Evolutionary conservation across 2,329 filamentous ascomycete genomes (phyloP).

Genomic region (Grosmannia serpens): DNA sequence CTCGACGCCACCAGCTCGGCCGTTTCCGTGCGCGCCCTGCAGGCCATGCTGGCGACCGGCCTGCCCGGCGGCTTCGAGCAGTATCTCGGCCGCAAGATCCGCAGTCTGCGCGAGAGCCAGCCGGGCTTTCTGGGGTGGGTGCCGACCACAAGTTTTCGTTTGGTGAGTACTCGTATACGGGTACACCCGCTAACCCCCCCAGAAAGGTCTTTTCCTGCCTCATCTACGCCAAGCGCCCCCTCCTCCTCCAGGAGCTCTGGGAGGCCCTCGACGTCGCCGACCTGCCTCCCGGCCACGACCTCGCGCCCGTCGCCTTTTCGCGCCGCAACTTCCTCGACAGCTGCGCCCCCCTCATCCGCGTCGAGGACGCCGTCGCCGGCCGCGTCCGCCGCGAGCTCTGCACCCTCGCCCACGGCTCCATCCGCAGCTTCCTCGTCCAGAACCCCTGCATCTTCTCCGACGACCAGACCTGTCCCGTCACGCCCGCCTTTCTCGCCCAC

Average conservation of each 20-base stretch:
- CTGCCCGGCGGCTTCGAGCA: constrained; percentile 1
- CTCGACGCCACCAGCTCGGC: not conserved
- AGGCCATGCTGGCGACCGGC: not conserved
- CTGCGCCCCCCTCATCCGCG: not conserved
- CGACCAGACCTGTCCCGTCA: not conserved
- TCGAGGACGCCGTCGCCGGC: not conserved
- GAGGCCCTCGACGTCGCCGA: not conserved
- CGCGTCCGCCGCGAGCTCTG: not conserved
- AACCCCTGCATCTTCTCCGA: not conserved
- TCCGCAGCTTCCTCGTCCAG: not conserved
- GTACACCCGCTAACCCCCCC: not conserved
- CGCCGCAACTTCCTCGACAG: constrained; percentile 1
- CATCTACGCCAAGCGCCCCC: constrained; percentile 1
- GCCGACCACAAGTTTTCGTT: too few relatives aligned
- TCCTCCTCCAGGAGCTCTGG: constrained; percentile 1
- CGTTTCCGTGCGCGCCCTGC: not conserved
- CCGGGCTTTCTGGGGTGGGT: not conserved
- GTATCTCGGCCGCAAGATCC: constrained; percentile 1
- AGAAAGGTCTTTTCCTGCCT: not conserved
- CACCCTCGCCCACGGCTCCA: not conserved
- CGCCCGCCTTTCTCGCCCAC: not conserved
- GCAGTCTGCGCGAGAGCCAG: not conserved
- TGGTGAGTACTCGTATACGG: too few relatives aligned
- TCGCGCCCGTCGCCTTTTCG: not conserved
- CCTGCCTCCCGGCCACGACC: not conserved